Conservation (phyloP, 1,139 yeast genomes). For the Lodderomyces orthopsilosis region DNA sequence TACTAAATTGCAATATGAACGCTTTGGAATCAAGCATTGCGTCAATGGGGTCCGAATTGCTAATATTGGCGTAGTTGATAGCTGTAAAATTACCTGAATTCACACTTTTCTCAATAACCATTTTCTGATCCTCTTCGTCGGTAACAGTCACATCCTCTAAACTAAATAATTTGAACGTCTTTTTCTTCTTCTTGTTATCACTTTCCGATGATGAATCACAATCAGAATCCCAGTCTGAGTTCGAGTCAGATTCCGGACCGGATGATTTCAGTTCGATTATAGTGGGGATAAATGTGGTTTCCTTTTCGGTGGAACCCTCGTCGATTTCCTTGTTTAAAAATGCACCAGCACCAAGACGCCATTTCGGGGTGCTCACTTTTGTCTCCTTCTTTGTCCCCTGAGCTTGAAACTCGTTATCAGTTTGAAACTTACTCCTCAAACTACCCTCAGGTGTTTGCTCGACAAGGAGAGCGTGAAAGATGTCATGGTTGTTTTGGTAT, state of each 20-base stretch:
- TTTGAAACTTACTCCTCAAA: neutral
- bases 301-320: constrained; percentile 3
- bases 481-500: neutral
- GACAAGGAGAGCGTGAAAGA: neutral
- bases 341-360: constrained; percentile 17
- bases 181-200: constrained; percentile 1
- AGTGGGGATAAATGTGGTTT: constrained; percentile 2
- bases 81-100: neutral
- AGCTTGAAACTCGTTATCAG: constrained; percentile 1
- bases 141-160: constrained; percentile 4
- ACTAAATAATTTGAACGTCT: constrained; percentile 2
- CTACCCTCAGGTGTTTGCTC: neutral
- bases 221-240: constrained; percentile 5
- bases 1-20: neutral
- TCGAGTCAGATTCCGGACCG: neutral
- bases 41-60: neutral
- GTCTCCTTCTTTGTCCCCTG: constrained; percentile 9
- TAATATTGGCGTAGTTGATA: neutral
- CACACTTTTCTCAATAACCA: neutral
- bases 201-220: constrained; percentile 1
- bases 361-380: constrained; percentile 8
- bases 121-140: constrained; percentile 6
- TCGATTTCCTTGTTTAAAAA: constrained; percentile 15
- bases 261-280: neutral
- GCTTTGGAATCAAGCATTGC: neutral